Evolutionary conservation across 192 early-diverging fungal species (phyloP).

Genomic region (Physocladia obscura): DNA sequence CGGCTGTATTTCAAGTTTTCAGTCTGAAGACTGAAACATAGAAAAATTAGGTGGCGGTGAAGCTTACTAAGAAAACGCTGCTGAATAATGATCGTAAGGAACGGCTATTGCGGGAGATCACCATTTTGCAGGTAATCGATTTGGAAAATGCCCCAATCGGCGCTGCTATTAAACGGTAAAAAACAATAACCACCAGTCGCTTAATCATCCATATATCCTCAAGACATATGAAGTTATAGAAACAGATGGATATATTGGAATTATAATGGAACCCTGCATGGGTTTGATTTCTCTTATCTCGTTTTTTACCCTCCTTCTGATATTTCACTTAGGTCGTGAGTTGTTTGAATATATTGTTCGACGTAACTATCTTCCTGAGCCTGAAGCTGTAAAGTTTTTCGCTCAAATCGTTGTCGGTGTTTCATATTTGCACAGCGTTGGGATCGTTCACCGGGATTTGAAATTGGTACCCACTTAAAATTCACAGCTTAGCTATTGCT

Average conservation of each 20-base stretch:
- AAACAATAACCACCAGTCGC: conserved; percentile 55
- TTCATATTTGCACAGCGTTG: conserved; percentile 85
- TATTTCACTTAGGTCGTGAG: conserved; percentile 73
- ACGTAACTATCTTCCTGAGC: conserved; percentile 88
- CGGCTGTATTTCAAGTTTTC: background rate
- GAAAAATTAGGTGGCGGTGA: conserved; percentile 77
- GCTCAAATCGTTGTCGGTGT: conserved; percentile 92
- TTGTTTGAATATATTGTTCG: conserved; percentile 97
- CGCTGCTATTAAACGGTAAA: no score
- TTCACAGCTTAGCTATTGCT: background rate
- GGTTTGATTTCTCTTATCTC: background rate
- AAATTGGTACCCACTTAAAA: conserved; percentile 67
- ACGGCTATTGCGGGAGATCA: conserved; percentile 94
- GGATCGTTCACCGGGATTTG: conserved; percentile 95
- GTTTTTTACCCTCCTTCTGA: background rate
- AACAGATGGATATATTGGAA: conserved; percentile 93
- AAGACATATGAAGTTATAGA: conserved; percentile 93
- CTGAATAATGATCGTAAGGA: conserved; percentile 78
- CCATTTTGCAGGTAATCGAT: conserved; percentile 76
- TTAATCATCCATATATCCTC: conserved; percentile 89
- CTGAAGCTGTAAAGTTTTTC: conserved; percentile 87
- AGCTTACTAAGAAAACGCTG: conserved; percentile 90
- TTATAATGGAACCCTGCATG: conserved; percentile 79
- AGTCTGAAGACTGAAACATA: background rate
- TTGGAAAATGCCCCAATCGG: background rate